Base-by-base conservation (phyloP, 2,329 filamentous ascomycete species). In the Stagonosporopsis chrysanthemi region DNA sequence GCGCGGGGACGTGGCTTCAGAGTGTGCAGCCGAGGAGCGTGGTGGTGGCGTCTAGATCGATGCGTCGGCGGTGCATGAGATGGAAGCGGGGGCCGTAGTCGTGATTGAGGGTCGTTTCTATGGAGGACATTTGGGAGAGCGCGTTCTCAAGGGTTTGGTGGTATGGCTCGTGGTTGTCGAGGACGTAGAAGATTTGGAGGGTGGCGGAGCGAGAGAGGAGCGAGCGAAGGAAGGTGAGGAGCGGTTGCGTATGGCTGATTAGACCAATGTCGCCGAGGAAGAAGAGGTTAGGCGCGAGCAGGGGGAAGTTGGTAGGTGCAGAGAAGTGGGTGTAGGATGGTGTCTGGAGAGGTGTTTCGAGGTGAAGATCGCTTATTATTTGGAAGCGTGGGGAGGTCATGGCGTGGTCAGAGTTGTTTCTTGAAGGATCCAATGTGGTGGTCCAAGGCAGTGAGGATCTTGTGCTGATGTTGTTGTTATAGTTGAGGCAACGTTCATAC, bases 11-110 rank as follows among this genome's bases (percentile, higher is more conserved):
- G 12, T 36, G 12, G 9, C 46, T 58, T 58, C 55, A 61, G 0
- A 63, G 48, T 1, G 52, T 63, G 24, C 57, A 63, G 14, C 58
- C 58, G 2, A 61, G 44, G 1, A 63, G 39, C 1, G 61, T 63
- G 1, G 40, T 47, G 1, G 38, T 15, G 2, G 14, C 11, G 17
- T 41, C 26, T 5, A 61, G 6, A 36, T 63, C 55, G 23, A 50
- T 29, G 7, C 55, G 41, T 4, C 24, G 28, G 2, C 58, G 26
- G n/a, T 56, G 12, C 6, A 63, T 23, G 4, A 59, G n/a, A 33
- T 52, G 40, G 19, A 59, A 61, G 2, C 58, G 39, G 0, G 22
- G 28, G 1, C 45, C 58, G 22, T 40, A 52, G 31, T 47, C n/a
- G 5, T 9, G 3, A 7, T 39, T 43, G 1, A 57, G 40, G 7